Evolutionary conservation across 805 yeast species (phyloP), one percentile per base, ranked within the genome.

Genomic region (Brettanomyces nanus): DNA sequence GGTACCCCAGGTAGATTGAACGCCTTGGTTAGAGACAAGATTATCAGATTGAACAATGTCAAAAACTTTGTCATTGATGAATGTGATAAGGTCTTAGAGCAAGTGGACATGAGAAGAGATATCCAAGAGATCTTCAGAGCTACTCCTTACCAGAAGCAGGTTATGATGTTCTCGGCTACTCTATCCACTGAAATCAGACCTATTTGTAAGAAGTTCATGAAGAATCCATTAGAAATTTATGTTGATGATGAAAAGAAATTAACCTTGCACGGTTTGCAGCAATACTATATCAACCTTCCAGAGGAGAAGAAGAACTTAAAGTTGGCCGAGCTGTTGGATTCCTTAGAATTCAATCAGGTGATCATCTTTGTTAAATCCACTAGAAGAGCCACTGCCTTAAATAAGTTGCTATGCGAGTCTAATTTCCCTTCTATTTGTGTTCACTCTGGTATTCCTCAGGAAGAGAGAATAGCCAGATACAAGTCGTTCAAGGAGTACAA

Each of bases 81-180:
- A 73, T 92, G 97, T 80, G 98, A 90, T 71, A 87, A 89, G 69
- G 97, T 90, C 40, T 75, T 90, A 63, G 97, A 92, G 69, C 53
- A 51, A 46, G 48, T 59, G 55, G 94, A 83, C 55, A 90, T 90
- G 98, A 85, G 98, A 73, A 81, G 95, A 63, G 98, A 90, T 59
- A 96, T 90, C 42, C 98, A 90, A 72, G 97, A 90, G 61, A 84
- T 92, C 48, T 90, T 92, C 79, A 81, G 96, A 65, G 85, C 85
- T 44, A 90, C 98, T 37, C 98, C 98, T 49, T 95, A 85, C 66
- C 95, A 90, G 63, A 90, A 90, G 68, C 98, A 90, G 71, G 97
- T 92, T 40, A 89, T 92, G 97, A 90, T 90, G 96, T 90, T 90
- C 66, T 84, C 95, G 44, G 98, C 98, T 49, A 90, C 98, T 40